Conservation (phyloP, 192 early-diverging fungal species). For the Backusella morwellensis region DNA sequence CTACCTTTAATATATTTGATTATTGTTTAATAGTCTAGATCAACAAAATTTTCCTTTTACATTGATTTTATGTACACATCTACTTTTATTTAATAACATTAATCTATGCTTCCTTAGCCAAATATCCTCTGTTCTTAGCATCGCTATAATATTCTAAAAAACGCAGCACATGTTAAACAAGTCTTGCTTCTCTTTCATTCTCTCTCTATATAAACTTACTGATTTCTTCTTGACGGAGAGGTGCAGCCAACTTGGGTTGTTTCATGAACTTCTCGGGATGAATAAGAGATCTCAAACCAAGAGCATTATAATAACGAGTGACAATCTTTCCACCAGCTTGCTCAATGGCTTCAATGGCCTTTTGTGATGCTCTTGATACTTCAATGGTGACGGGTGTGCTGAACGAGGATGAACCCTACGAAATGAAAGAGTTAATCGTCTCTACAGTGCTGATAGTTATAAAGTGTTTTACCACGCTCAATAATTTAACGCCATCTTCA, state of each 20-base stretch:
- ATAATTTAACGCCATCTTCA: slow-evolving; percentile 84
- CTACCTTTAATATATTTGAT: no score
- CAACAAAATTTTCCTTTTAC: not conserved
- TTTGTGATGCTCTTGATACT: slow-evolving; percentile 75
- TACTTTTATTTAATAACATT: not conserved
- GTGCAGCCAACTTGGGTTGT: slow-evolving; percentile 65
- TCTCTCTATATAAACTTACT: slow-evolving; percentile 26
- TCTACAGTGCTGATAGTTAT: not conserved
- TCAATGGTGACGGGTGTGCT: slow-evolving; percentile 78
- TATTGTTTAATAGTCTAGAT: no score
- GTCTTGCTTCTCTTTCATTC: not conserved
- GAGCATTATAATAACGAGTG: slow-evolving; percentile 75
- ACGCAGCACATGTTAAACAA: not conserved
- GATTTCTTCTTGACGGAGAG: slow-evolving; percentile 61
- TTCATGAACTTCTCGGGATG: slow-evolving; percentile 78
- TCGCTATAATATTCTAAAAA: slow-evolving; percentile 16
- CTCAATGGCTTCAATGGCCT: slow-evolving; percentile 82
- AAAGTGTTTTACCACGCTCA: slow-evolving; percentile 53
- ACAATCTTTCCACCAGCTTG: slow-evolving; percentile 77
- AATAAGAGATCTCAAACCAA: slow-evolving; percentile 71
- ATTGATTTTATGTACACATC: not conserved
- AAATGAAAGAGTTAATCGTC: not conserved
- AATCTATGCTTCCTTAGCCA: slow-evolving; percentile 15
- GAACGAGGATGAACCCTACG: slow-evolving; percentile 75
- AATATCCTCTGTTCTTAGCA: slow-evolving; percentile 9